These are phyloP conservation scores for Rosa rugosa DNA, from an alignment of 306 rosid genomes.

Conservation along the genomic window DNA sequence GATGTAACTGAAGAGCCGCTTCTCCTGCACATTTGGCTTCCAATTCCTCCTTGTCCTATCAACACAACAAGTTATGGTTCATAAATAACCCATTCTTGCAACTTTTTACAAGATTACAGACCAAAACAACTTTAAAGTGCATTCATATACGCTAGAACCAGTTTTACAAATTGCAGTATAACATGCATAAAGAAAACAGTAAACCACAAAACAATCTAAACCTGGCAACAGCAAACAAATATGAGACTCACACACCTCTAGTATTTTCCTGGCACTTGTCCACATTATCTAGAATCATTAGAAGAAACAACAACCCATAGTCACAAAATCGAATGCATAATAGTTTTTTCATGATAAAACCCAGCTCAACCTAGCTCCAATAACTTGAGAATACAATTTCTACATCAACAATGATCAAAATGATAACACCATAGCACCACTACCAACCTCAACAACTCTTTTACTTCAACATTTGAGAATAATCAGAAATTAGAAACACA, in stretches of 20 bases:
- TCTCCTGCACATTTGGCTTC: slow-evolving; percentile 95
- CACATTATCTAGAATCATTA: background rate
- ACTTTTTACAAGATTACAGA: slow-evolving; percentile 13
- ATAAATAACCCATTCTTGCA: background rate
- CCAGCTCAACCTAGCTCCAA: background rate
- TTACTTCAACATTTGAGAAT: background rate
- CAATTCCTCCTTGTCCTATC: slow-evolving; percentile 78
- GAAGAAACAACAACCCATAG: background rate
- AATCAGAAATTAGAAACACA: background rate
- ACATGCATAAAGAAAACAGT: background rate
- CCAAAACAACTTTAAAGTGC: slow-evolving; percentile 13
- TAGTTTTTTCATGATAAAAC: background rate
- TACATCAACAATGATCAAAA: background rate
- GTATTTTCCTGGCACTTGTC: background rate
- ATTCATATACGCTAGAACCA: background rate
- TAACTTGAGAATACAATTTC: background rate
- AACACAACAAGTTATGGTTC: slow-evolving; percentile 21
- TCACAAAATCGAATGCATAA: background rate
- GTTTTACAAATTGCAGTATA: background rate
- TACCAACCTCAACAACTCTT: background rate
- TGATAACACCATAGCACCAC: background rate
- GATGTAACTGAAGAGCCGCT: slow-evolving; percentile 88
- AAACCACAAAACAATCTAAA: background rate
- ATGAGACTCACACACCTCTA: background rate
- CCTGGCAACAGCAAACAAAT: background rate